Base-by-base conservation (phyloP, 371 early-diverging fungal species). In the Mucor irregularis region DNA sequence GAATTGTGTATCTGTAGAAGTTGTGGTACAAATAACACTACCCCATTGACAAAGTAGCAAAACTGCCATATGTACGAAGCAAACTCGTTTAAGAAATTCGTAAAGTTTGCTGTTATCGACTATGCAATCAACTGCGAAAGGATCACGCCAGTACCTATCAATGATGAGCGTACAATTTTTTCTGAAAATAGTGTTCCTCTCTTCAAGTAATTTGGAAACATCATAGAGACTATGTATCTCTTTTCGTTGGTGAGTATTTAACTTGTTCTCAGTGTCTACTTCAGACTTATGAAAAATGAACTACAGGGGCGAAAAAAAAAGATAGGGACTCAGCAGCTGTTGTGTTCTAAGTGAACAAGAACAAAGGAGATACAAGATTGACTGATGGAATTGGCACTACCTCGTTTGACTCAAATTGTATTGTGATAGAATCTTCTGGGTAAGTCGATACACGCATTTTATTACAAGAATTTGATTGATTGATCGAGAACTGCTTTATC, bases 101-200 rank as follows among this genome's bases (percentile, higher is more conserved):
- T 49, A 26, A 49, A 49, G 25, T 49, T 49, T 37, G 49, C 37
- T 25, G 14, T 34, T 4, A 34, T 49, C 9, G 49, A 49, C 38
- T 49, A 14, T 40, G 37, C 49, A 21, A 49, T 25, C 38, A 49
- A 37, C 26, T 49, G 38, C 14, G 37, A 49, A 37, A 21, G 37
- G 21, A 49, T 49, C 49, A 37, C 49, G 26, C 34, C 34, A 17
- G 26, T 22, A n/a, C 37, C 38, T 37, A 8, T 49, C 14, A 49
- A 37, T 25, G 49, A 49, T 24, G 49, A 49, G 16, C 35, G 37
- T 22, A 49, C 49, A n/a, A 49, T 49, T 37, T 49, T 37, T 25
- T 21, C 21, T 37, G 49, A 49, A 37, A 37, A 25, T 37, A 37
- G 21, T 25, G 7, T 49, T 25, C 49, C 25, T 30, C 21, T 46